A percentile compares a stretch with the other conserved stretches of the same genome.
These are phyloP conservation scores for Scedosporium minutisporum DNA, from an alignment of 2,329 filamentous ascomycete genomes.

Conservation along the genomic window DNA sequence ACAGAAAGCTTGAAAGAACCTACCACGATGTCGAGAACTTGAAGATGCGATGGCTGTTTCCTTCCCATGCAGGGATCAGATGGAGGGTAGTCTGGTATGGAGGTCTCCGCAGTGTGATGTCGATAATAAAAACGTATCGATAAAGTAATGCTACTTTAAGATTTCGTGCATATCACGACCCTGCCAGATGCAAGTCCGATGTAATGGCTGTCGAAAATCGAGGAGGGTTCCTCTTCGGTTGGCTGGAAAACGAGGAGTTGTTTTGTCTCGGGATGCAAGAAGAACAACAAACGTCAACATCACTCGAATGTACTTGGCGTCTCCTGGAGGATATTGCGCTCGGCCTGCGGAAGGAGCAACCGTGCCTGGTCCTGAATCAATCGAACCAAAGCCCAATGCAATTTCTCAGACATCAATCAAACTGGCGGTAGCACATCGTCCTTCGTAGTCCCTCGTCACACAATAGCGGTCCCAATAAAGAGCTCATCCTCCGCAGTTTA, in stretches of 20 bases:
- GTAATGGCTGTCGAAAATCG: not conserved
- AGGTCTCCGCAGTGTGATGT: not conserved
- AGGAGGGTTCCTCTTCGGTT: not conserved
- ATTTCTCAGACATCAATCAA: no score
- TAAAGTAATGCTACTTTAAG: slow-evolving; percentile 3
- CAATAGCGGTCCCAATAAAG: not conserved
- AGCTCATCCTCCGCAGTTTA: not conserved
- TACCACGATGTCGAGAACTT: not conserved
- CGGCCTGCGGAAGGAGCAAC: not conserved
- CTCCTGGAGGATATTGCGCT: not conserved
- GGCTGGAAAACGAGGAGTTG: not conserved
- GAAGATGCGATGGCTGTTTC: not conserved
- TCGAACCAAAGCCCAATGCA: no score
- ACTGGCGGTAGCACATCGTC: no score
- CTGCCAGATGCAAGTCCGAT: not conserved
- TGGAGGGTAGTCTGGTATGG: not conserved
- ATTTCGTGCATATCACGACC: not conserved
- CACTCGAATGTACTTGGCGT: not conserved
- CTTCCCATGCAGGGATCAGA: not conserved
- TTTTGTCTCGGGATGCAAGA: not conserved
- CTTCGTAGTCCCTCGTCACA: not conserved
- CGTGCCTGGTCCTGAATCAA: not conserved
- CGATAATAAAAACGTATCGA: not conserved
- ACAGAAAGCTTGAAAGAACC: not conserved
- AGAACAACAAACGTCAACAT: not conserved